phyloP scores from a whole-genome alignment of 2,329 filamentous ascomycete genomes.

The Colletotrichum cuscutae region DNA sequence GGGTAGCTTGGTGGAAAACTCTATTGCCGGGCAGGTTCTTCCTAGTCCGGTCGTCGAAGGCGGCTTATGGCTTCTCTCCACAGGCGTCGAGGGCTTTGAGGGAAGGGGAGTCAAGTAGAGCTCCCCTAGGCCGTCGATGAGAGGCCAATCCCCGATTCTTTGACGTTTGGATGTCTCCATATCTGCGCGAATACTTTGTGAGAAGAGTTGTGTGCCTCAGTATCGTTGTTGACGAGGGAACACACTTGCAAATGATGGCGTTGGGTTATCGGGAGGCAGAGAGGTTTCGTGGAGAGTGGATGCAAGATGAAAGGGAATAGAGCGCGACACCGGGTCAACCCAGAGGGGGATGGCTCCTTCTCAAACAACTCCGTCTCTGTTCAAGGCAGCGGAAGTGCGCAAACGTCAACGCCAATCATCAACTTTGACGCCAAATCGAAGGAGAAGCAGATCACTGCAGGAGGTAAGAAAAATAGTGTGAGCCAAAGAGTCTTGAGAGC shows the following conservation, averaged over 20 bases:
- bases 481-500: background rate
- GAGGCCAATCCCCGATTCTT: no score
- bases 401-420: background rate
- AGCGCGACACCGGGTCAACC: background rate
- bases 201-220: background rate
- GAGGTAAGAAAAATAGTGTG: background rate
- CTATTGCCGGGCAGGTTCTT: background rate
- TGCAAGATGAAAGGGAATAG: background rate
- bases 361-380: background rate
- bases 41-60: background rate
- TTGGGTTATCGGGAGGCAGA: background rate
- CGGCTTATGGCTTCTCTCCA: background rate
- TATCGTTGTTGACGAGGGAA: background rate
- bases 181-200: background rate
- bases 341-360: background rate
- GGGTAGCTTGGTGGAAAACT: background rate
- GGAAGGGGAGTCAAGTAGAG: background rate
- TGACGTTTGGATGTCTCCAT: background rate
- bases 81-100: background rate
- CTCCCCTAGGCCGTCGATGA: no score
- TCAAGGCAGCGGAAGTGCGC: background rate
- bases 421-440: background rate
- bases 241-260: background rate
- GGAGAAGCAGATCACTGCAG: background rate
- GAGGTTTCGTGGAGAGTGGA: background rate